Evolutionary conservation across 768 basidiomycete genomes (phyloP), one percentile per base, ranked within the genome.

Genomic region (Russula sp.): DNA sequence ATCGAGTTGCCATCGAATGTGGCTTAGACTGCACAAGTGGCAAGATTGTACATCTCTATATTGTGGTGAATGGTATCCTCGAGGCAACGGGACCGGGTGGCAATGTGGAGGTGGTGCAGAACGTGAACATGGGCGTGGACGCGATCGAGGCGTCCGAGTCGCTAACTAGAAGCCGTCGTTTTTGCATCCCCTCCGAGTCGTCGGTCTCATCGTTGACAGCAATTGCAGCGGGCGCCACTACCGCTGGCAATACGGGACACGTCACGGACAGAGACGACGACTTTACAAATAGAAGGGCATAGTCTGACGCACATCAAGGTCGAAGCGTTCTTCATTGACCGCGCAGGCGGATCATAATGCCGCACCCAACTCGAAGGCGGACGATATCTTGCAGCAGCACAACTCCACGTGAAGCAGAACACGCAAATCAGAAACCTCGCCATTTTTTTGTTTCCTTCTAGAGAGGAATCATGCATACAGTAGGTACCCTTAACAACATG

Each of bases 151-250:
- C 62, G 10, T 54, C n/a, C n/a, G n/a, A n/a, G n/a, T n/a, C 62
- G 4, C 40, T 64, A 31, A 62, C 47, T 66, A 31, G 65, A 66
- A 66, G 16, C 59, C 58, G 6, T 57, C 8, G 54, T 64, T 35
- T 48, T 67, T 18, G 13, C 55, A 37, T 55, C 64, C 45, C 59
- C 32, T 45, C 56, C 45, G 20, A 44, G 27, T 34, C 55, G 14
- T 32, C 47, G 40, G 22, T 20, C 13, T 34, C 37, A 32, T 22
- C 62, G n/a, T 10, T 42, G 31, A 18, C 37, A 6, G 61, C 53
- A 16, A 35, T 50, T 11, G 32, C 37, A 35, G 42, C 57, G 16
- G 34, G 22, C 8, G 13, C 49, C 11, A 48, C 2, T 9, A 47
- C 20, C 22, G 13, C 10, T 22, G 20, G n/a, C 4, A 57, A 16